These are phyloP conservation scores for Gynochthodes officinalis DNA, from an alignment of 257 asterid species.

Conservation along the genomic window DNA sequence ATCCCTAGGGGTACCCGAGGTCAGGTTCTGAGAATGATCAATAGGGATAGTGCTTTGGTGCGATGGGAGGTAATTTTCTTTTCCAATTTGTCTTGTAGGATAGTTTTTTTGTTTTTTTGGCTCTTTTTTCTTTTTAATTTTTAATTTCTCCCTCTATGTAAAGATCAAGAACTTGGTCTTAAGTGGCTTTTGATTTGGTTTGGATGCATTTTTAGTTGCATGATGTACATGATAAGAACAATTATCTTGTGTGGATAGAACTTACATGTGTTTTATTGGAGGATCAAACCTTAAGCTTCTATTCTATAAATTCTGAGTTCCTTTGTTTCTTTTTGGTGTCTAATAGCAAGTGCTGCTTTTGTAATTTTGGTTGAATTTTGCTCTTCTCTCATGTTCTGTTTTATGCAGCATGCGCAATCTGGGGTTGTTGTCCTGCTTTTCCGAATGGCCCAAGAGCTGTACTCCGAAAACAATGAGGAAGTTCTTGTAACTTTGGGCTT, in stretches of 20 bases:
- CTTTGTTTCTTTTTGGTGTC: neutral
- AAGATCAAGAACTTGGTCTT: neutral
- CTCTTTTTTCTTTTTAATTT: neutral
- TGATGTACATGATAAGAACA: neutral
- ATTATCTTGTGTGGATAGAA: neutral
- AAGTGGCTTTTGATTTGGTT: neutral
- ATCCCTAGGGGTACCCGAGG: conserved; percentile 79
- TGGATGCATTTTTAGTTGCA: neutral
- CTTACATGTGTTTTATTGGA: neutral
- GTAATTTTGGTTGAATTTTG: neutral
- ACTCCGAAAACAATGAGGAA: conserved; percentile 51
- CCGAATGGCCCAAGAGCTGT: conserved; percentile 64
- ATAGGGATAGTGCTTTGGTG: conserved; percentile 58
- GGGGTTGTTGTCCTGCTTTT: conserved; percentile 75
- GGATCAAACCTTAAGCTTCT: neutral
- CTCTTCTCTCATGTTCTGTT: conserved; percentile 14
- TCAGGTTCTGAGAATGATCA: conserved; percentile 74
- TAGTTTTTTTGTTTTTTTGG: neutral
- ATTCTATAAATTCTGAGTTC: neutral
- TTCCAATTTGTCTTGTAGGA: conserved; percentile 6
- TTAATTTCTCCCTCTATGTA: too few species aligned
- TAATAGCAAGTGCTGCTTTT: neutral
- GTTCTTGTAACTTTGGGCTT: conserved; percentile 59
- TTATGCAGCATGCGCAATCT: conserved; percentile 67
- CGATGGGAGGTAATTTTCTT: conserved; percentile 85